Percentiles rank a stretch among this genome's conserved stretches.
These are phyloP conservation scores for Nannizziopsis barbatae DNA, from an alignment of 2,329 filamentous ascomycete species.

Conservation along the genomic window DNA sequence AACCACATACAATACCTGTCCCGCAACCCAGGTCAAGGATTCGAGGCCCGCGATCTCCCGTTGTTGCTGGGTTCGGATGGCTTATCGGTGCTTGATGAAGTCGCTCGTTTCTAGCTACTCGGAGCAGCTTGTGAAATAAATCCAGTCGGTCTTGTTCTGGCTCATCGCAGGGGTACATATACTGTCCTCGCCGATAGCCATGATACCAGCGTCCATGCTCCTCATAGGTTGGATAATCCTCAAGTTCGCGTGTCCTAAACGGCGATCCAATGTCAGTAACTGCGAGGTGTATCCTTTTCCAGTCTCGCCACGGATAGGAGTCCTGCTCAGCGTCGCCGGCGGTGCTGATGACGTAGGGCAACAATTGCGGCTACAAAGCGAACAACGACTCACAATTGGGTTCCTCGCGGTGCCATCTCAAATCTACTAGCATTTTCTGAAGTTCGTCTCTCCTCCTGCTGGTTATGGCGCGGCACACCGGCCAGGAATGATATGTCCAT, in stretches of 20 bases:
- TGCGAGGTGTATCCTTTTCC: not conserved
- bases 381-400: slow-evolving; percentile 12
- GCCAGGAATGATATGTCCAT: slow-evolving; percentile 18
- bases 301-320: not conserved
- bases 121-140: slow-evolving; percentile 68
- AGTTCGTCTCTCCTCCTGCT: slow-evolving; percentile 9
- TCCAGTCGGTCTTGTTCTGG: slow-evolving; percentile 67
- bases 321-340: not conserved
- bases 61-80: slow-evolving; percentile 5
- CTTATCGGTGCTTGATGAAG: slow-evolving; percentile 32
- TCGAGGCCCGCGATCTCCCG: slow-evolving; percentile 24
- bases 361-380: not conserved
- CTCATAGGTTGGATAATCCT: slow-evolving; percentile 38
- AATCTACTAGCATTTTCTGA: slow-evolving; percentile 9
- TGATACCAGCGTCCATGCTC: slow-evolving; percentile 64
- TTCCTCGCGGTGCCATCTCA: slow-evolving; percentile 8
- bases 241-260: slow-evolving; percentile 23
- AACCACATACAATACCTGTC: slow-evolving; percentile 53
- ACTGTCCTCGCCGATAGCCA: slow-evolving; percentile 55
- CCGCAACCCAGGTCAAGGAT: slow-evolving; percentile 66
- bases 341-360: not conserved
- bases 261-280: slow-evolving; percentile 4
- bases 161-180: slow-evolving; percentile 69
- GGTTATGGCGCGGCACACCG: slow-evolving; percentile 12
- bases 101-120: slow-evolving; percentile 47